A percentile compares a stretch with the other conserved stretches of the same genome.
Conservation (phyloP, 371 early-diverging fungal genomes). For the Conidiobolus incongruus region DNA sequence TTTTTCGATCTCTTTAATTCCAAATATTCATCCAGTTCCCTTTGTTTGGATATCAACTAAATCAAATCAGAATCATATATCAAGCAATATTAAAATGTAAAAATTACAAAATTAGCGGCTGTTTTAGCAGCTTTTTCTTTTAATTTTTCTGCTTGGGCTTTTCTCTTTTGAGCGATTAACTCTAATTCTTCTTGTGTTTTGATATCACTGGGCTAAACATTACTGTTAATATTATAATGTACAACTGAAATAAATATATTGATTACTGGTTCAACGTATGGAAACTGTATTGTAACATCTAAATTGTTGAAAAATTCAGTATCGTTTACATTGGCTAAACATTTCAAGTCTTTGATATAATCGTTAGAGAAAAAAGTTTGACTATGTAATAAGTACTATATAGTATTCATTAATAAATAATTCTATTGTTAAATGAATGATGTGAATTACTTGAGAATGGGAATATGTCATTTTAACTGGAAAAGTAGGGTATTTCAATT, state of each 20-base stretch:
- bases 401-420: background rate
- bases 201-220: constrained; percentile 25
- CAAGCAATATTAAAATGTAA: no score
- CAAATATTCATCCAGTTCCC: background rate
- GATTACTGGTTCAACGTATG: constrained; percentile 30
- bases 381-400: constrained; percentile 29
- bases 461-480: constrained; percentile 51
- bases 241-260: background rate
- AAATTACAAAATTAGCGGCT: no score
- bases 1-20: constrained; percentile 3
- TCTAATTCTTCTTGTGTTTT: constrained; percentile 56
- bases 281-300: constrained; percentile 48
- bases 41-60: constrained; percentile 4
- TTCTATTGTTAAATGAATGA: background rate
- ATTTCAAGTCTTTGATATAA: constrained; percentile 33
- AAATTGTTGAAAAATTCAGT: constrained; percentile 22
- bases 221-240: background rate
- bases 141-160: constrained; percentile 45
- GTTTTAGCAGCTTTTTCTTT: constrained; percentile 57
- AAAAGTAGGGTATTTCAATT: constrained; percentile 73
- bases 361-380: constrained; percentile 50
- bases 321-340: constrained; percentile 14
- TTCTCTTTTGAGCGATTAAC: constrained; percentile 38
- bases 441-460: constrained; percentile 35
- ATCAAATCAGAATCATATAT: background rate